Conservation (phyloP, 768 basidiomycete genomes). For the Plicaturopsis crispa region DNA sequence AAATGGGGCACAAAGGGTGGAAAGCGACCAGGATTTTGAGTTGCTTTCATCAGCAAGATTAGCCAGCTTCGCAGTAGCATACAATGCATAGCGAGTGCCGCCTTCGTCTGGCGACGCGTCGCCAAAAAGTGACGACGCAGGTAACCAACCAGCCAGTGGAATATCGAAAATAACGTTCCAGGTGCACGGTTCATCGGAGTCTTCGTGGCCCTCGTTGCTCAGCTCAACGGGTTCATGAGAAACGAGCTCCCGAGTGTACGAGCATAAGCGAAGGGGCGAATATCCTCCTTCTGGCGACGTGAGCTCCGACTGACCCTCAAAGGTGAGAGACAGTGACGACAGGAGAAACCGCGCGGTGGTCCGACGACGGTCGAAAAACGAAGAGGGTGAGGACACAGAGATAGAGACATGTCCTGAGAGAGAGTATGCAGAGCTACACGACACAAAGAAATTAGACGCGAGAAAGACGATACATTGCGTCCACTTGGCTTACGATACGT, state of each 20-base stretch:
- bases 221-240: conserved; percentile 49
- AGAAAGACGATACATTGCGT: conserved; percentile 5
- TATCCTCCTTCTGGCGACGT: conserved; percentile 62
- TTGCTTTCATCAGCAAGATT: conserved; percentile 32
- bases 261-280: conserved; percentile 58
- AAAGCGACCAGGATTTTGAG: conserved; percentile 35
- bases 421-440: conserved; percentile 72
- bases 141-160: conserved; percentile 87
- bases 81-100: conserved; percentile 60
- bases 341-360: conserved; percentile 48
- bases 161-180: conserved; percentile 83
- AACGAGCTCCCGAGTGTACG: conserved; percentile 56
- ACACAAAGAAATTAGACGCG: conserved; percentile 1
- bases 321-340: conserved; percentile 64
- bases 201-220: conserved; percentile 57
- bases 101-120: conserved; percentile 28
- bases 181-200: conserved; percentile 42
- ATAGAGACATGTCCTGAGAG: conserved; percentile 77
- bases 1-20: conserved; percentile 50
- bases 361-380: conserved; percentile 47
- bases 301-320: conserved; percentile 83
- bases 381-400: conserved; percentile 47
- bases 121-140: conserved; percentile 43
- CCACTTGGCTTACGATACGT: conserved; percentile 44
- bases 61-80: conserved; percentile 56